These are phyloP conservation scores for Claviceps sp. DNA, from an alignment of 2,329 filamentous ascomycete genomes.

Conservation along the genomic window DNA sequence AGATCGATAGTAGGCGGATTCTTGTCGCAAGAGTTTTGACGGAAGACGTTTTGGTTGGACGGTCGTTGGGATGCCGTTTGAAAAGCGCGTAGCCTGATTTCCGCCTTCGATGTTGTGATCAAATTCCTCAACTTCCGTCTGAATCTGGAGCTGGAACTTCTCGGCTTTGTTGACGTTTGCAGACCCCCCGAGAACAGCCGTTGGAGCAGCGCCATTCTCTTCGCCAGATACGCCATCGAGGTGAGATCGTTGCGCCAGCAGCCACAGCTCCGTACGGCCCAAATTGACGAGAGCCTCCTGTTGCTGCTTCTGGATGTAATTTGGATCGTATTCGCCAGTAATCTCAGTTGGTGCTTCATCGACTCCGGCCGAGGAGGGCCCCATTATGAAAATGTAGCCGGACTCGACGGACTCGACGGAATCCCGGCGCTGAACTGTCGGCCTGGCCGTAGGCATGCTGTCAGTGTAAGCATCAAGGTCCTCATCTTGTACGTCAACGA, in stretches of 20 bases:
- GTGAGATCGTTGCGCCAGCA: slow-evolving; percentile 69
- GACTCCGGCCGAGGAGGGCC: slow-evolving; percentile 19
- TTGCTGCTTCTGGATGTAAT: slow-evolving; percentile 62
- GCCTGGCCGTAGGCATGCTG: slow-evolving; percentile 55
- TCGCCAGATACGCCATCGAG: slow-evolving; percentile 50
- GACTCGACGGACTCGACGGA: slow-evolving; percentile 20
- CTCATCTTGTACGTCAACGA: slow-evolving; percentile 40
- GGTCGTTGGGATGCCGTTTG: slow-evolving; percentile 34
- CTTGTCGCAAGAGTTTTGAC: slow-evolving; percentile 39
- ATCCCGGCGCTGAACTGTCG: slow-evolving; percentile 20
- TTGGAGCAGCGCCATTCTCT: slow-evolving; percentile 22
- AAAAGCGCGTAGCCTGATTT: slow-evolving; percentile 71
- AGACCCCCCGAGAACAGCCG: slow-evolving; percentile 22
- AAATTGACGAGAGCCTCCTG: slow-evolving; percentile 58
- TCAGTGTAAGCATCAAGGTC: slow-evolving; percentile 34
- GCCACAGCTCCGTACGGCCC: slow-evolving; percentile 77
- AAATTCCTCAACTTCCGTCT: slow-evolving; percentile 14
- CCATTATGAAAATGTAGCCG: slow-evolving; percentile 2
- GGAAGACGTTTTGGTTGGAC: slow-evolving; percentile 37
- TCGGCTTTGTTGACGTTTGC: slow-evolving; percentile 17
- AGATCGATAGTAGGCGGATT: slow-evolving; percentile 77
- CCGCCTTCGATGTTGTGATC: slow-evolving; percentile 17
- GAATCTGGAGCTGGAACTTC: not conserved
- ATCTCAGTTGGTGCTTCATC: slow-evolving; percentile 53
- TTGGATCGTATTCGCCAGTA: slow-evolving; percentile 57